Evolutionary conservation across 164 flowering plant species (phyloP), one percentile per base, ranked within the genome.

Genomic region (Protea cynaroides): DNA sequence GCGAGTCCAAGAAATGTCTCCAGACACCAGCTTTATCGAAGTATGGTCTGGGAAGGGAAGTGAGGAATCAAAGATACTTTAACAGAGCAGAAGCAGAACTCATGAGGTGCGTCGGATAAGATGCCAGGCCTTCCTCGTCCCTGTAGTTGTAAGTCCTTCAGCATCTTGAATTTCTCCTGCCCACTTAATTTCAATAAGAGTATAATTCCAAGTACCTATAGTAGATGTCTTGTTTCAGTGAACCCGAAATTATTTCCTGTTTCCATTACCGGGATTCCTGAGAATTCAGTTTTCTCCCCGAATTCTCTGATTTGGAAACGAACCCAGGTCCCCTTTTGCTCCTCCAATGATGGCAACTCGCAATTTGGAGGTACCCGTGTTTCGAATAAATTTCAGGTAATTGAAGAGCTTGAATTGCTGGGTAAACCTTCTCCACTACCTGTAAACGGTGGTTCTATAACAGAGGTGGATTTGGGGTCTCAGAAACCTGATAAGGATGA

Each of bases 331-430:
- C 14, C 59, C 1, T 78, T 77, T 56, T 86, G 85, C 76, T 78
- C 82, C 50, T 23, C 47, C 43, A 75, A 63, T 54, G 80, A 73
- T 9, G 71, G 61, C 17, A 76, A 69, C 43, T 78, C 76, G 40
- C 77, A 71, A 51, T 59, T 73, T 19, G 70, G 74, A 40, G 72
- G 64, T 57, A 53, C 82, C 79, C 84, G 77, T 19, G 65, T 75
- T 74, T 37, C 78, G 1, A 64, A 73, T 58, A 67, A 59, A 65
- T 43, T 58, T 62, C 43, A 36, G 53, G 85, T 72, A 59, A 72
- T 62, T 22, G 83, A 79, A 43, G 93, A 79, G 81, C 82, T 90
- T 58, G 96, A 75, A 43, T 77, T 92, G 73, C 79, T 79, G 0
- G 76, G 72, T 36, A 92, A 86, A 77, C 98, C 98, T 36, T 74